Percentiles rank a stretch among this genome's conserved stretches.
Conservation (phyloP, 2,329 filamentous ascomycete genomes). For the Colletotrichum kahawae region DNA sequence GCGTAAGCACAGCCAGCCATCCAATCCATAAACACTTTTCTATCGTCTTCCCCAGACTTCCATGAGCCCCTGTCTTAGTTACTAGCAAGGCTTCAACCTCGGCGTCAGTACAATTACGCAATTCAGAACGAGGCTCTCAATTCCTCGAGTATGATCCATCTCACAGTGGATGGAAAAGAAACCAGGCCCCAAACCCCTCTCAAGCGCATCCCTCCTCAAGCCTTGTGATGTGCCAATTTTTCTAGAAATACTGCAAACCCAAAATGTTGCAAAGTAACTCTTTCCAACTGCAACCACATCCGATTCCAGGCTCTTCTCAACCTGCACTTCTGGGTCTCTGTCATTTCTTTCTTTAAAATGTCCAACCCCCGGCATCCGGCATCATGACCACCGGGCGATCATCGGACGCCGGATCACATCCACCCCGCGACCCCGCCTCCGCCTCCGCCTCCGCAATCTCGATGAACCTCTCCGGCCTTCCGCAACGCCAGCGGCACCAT, state of each 20-base stretch:
- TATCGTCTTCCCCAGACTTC: neutral
- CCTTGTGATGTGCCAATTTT: neutral
- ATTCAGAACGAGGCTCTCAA: neutral
- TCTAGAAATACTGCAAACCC: neutral
- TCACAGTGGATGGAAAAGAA: neutral
- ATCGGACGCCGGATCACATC: neutral
- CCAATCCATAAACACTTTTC: neutral
- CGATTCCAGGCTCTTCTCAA: neutral
- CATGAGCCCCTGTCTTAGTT: neutral
- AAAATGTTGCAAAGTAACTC: neutral
- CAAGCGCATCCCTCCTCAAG: neutral
- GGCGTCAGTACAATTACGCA: neutral
- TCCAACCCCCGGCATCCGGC: neutral
- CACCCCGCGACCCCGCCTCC: neutral
- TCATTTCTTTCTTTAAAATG: neutral
- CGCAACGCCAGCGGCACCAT: neutral
- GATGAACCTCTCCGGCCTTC: neutral
- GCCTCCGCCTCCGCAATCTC: neutral
- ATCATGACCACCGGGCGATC: neutral
- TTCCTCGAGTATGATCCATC: neutral
- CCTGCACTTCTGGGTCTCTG: neutral
- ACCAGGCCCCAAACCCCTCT: neutral
- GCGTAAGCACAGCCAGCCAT: neutral
- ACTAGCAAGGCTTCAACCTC: neutral
- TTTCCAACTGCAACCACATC: too few relatives aligned